Conservation (phyloP, 2,329 filamentous ascomycete species). For the Tolypocladium tropicale region DNA sequence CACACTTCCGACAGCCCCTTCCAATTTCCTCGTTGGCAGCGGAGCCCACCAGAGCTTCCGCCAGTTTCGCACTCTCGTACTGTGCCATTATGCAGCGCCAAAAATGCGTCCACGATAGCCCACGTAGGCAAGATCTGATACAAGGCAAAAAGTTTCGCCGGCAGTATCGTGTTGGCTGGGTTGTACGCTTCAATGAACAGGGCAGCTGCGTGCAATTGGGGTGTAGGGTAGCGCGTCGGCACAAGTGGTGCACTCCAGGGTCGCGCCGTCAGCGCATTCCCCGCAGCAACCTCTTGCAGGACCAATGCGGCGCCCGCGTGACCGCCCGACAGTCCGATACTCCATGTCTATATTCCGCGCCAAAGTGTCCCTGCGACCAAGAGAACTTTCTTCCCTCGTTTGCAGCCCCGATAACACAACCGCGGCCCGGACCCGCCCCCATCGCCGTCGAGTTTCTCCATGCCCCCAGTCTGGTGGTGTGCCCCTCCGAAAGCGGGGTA, state of each 20-base stretch:
- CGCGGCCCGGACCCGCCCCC: not conserved
- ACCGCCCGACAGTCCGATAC: not conserved
- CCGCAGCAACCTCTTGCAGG: not conserved
- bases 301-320: not conserved
- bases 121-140: not conserved
- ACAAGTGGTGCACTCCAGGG: not conserved
- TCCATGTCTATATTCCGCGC: not conserved
- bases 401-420: too few relatives aligned
- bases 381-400: too few relatives aligned
- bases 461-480: not conserved
- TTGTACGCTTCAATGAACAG: not conserved
- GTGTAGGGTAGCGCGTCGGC: not conserved
- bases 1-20: too few relatives aligned
- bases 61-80: not conserved
- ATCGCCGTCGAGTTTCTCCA: not conserved
- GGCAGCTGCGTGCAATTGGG: not conserved
- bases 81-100: not conserved
- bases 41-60: not conserved
- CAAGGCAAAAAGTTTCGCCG: not conserved
- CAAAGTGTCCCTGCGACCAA: too few relatives aligned
- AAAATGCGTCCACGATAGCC: not conserved
- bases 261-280: not conserved
- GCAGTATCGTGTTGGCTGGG: not conserved
- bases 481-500: not conserved
- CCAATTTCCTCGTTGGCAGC: too few relatives aligned